These are phyloP conservation scores for Phytophthora syringae DNA, from an alignment of 352 stramenopile species.

Conservation along the genomic window DNA sequence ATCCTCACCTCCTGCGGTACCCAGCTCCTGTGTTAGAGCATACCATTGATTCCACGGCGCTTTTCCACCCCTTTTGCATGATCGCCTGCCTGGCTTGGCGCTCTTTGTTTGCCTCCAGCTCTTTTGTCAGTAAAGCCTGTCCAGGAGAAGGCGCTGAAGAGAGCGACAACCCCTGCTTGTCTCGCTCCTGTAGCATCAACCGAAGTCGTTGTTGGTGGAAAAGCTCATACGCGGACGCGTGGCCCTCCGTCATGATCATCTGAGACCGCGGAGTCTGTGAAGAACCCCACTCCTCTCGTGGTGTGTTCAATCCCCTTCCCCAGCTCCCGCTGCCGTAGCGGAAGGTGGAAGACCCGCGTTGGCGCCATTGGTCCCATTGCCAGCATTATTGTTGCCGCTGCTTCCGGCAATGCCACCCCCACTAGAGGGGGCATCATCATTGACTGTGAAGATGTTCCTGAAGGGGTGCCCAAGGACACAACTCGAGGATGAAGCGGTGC, in stretches of 20 bases:
- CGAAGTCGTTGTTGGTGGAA: conserved; percentile 88
- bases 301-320: conserved; percentile 68
- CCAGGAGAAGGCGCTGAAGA: conserved; percentile 81
- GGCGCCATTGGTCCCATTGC: conserved; percentile 9
- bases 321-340: conserved; percentile 33
- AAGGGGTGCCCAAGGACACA: conserved; percentile 26
- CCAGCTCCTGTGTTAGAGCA: too few species aligned
- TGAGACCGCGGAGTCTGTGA: conserved; percentile 85
- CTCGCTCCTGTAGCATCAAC: conserved; percentile 85
- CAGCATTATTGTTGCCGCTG: conserved; percentile 20
- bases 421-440: conserved; percentile 20
- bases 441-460: conserved; percentile 26
- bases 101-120: conserved; percentile 89
- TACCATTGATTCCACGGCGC: conserved; percentile 84
- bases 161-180: conserved; percentile 81
- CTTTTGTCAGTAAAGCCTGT: conserved; percentile 89
- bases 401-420: conserved; percentile 23
- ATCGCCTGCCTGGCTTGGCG: conserved; percentile 87
- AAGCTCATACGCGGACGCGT: conserved; percentile 85
- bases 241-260: conserved; percentile 82
- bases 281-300: conserved; percentile 87
- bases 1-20: background rate
- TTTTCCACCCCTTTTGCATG: conserved; percentile 91
- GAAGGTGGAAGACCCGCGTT: conserved; percentile 49
- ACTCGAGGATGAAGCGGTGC: conserved; percentile 44